phyloP scores from a whole-genome alignment of 176 grass and related monocot species.

The Avena atlantica region DNA sequence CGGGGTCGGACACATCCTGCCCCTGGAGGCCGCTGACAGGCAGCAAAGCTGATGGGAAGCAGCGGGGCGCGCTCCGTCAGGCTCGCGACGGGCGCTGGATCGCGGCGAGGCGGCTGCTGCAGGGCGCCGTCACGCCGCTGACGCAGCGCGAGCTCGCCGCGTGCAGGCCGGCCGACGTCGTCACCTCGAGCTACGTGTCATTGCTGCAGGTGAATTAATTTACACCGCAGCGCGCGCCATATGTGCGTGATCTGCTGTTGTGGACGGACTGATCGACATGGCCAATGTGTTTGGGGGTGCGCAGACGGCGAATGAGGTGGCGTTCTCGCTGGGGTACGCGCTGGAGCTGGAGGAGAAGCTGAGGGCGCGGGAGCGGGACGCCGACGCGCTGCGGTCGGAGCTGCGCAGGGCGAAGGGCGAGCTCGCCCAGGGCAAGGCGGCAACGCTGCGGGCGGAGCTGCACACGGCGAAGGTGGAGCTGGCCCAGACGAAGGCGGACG shows the following conservation, averaged over 20 bases:
- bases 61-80: neutral
- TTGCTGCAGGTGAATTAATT: constrained; percentile 15
- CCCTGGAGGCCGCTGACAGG: neutral
- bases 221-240: neutral
- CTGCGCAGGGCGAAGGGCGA: constrained; percentile 11
- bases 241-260: neutral
- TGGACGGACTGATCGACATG: neutral
- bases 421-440: constrained; percentile 27
- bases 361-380: neutral
- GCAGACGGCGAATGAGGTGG: constrained; percentile 41
- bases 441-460: neutral
- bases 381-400: constrained; percentile 14
- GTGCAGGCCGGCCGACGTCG: neutral
- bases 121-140: constrained; percentile 33
- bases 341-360: constrained; percentile 32
- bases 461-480: constrained; percentile 27
- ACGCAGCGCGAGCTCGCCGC: constrained; percentile 7
- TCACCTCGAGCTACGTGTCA: constrained; percentile 12
- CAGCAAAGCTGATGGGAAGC: neutral
- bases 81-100: neutral
- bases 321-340: constrained; percentile 27
- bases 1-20: neutral
- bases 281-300: neutral
- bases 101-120: neutral
- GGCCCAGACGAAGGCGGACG: constrained; percentile 25